Percentiles rank a stretch among this genome's conserved stretches.
These are phyloP conservation scores for Tulasnella sp. DNA, from an alignment of 768 basidiomycete species.

Conservation along the genomic window DNA sequence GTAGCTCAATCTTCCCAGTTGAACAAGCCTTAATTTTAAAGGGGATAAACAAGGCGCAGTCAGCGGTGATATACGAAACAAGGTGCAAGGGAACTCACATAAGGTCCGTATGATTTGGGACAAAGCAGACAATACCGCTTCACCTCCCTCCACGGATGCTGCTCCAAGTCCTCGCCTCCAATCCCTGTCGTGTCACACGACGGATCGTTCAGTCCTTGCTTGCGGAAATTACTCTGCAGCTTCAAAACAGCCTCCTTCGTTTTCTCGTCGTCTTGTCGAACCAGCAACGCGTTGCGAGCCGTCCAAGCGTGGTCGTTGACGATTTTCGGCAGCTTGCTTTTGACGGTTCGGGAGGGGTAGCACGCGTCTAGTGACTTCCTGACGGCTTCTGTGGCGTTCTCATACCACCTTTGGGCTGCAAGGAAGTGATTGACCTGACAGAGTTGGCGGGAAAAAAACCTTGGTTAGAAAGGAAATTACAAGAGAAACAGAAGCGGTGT, in stretches of 20 bases:
- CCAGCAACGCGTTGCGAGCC: not conserved
- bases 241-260: not conserved
- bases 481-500: not conserved
- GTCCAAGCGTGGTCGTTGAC: not conserved
- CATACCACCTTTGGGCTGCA: not conserved
- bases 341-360: not conserved
- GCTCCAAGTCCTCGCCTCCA: not conserved
- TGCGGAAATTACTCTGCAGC: not conserved
- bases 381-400: not conserved
- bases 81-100: not conserved
- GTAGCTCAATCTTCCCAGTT: not conserved
- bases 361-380: not conserved
- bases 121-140: not conserved
- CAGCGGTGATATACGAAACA: not conserved
- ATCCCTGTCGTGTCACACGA: not conserved
- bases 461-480: not conserved
- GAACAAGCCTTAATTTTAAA: not conserved
- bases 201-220: not conserved
- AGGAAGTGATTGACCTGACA: not conserved
- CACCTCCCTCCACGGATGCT: not conserved
- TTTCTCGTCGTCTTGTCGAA: not conserved
- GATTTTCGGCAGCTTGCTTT: not conserved
- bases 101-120: not conserved
- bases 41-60: not conserved
- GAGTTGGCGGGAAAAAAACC: not conserved